A percentile compares a stretch with the other conserved stretches of the same genome.
These are phyloP conservation scores for Ramaria sp. DNA, from an alignment of 768 basidiomycete species.

Conservation along the genomic window DNA sequence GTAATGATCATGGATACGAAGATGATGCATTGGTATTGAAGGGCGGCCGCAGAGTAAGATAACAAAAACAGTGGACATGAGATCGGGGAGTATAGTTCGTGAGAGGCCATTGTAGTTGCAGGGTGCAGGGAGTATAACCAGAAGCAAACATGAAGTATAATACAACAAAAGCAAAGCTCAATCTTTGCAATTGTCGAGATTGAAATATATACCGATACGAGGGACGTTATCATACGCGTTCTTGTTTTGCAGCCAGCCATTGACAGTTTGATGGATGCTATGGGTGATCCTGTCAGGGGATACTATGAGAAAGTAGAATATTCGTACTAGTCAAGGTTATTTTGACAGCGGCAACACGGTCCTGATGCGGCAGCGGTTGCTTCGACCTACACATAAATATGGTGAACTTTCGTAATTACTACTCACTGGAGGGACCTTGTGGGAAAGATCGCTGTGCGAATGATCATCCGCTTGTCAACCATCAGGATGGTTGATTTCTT, in stretches of 20 bases:
- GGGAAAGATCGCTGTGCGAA: too few species aligned
- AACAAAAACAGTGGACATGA: too few species aligned
- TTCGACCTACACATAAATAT: constrained; percentile 24
- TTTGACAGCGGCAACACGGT: constrained; percentile 60
- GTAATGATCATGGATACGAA: neutral
- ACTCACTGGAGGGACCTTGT: neutral
- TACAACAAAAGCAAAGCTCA: neutral
- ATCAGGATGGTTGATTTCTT: too few species aligned
- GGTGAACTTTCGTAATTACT: neutral
- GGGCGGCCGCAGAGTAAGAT: neutral
- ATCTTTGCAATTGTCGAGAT: constrained; percentile 32
- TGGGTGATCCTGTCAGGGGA: neutral
- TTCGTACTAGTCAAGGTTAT: constrained; percentile 79
- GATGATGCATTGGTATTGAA: neutral
- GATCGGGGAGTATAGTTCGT: too few species aligned
- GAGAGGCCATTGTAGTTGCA: too few species aligned
- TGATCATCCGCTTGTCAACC: too few species aligned
- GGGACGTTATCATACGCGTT: constrained; percentile 35
- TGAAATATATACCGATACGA: constrained; percentile 56
- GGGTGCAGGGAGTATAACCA: too few species aligned
- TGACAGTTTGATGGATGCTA: constrained; percentile 59
- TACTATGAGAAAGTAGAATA: neutral
- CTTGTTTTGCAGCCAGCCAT: constrained; percentile 58
- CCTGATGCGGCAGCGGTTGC: constrained; percentile 48
- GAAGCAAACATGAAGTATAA: neutral